Conservation (phyloP, 768 basidiomycete genomes). For the Boletellus ananiceps region DNA sequence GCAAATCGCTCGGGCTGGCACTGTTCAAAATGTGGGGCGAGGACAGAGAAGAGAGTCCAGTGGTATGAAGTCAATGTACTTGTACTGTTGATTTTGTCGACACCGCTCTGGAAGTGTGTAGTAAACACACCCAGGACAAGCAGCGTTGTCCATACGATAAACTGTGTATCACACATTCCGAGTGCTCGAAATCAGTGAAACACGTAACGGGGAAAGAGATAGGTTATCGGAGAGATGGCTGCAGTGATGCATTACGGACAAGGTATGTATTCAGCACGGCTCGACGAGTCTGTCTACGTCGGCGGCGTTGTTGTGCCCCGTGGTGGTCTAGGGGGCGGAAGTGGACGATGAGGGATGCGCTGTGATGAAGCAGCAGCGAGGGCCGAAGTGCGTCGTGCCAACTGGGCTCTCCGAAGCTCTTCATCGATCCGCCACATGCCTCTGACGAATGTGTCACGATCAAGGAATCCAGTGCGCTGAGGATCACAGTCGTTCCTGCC, state of each 20-base stretch:
- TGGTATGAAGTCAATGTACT: conserved; percentile 24
- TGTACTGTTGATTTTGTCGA: background rate
- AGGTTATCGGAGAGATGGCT: too few relatives aligned
- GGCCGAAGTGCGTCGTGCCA: conserved; percentile 30
- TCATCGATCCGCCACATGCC: conserved; percentile 90
- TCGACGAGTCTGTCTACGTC: conserved; percentile 6
- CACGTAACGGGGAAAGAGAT: too few relatives aligned
- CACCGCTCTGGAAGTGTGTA: conserved; percentile 3
- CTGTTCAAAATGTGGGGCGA: conserved; percentile 44
- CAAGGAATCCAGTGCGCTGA: conserved; percentile 49
- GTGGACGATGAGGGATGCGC: conserved; percentile 31
- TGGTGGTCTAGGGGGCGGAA: conserved; percentile 18
- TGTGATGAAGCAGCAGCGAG: conserved; percentile 32
- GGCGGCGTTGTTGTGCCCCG: conserved; percentile 9
- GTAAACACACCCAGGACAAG: background rate
- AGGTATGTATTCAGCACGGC: conserved; percentile 25
- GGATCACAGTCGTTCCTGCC: conserved; percentile 70
- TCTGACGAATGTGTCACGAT: conserved; percentile 60
- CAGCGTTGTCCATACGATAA: background rate
- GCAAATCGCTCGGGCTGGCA: conserved; percentile 42
- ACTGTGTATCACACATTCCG: background rate
- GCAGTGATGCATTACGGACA: background rate
- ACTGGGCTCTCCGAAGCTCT: conserved; percentile 62
- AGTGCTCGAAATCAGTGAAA: too few relatives aligned
- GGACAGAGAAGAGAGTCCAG: conserved; percentile 43